A percentile compares a stretch with the other conserved stretches of the same genome.
Evolutionary conservation across 176 grass and related monocot species (phyloP).

Genomic region (Oryza australiensis): DNA sequence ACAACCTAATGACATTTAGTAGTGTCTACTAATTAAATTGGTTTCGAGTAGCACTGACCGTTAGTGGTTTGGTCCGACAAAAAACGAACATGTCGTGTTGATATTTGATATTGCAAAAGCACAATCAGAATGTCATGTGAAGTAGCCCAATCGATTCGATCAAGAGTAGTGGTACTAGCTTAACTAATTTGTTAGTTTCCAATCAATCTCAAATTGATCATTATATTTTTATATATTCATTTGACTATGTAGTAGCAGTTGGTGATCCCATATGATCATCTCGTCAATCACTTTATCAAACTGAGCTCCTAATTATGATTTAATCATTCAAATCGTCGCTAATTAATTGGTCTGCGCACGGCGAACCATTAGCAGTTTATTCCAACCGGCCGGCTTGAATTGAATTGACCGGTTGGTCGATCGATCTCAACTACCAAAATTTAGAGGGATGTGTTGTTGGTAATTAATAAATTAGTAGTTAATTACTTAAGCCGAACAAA

Average conservation of each 20-base stretch:
- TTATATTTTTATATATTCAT: not conserved
- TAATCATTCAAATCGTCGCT: constrained; percentile 5
- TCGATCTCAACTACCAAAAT: not conserved
- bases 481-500: too few relatives aligned
- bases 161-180: not conserved
- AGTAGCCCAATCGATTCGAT: not conserved
- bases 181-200: not conserved
- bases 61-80: constrained; percentile 19
- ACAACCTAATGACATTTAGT: not conserved
- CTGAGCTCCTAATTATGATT: not conserved
- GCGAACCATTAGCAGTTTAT: constrained; percentile 11
- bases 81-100: not conserved
- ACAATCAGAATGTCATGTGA: not conserved
- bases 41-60: not conserved
- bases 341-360: not conserved
- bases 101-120: not conserved
- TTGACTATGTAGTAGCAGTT: not conserved
- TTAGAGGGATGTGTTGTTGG: not conserved
- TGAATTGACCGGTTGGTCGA: not conserved
- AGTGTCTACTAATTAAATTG: not conserved
- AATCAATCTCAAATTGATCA: not conserved
- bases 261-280: not conserved
- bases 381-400: not conserved
- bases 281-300: not conserved
- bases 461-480: not conserved